Evolutionary conservation across 371 early-diverging fungal species (phyloP).

Genomic region (Lichtheimia hyalospora): DNA sequence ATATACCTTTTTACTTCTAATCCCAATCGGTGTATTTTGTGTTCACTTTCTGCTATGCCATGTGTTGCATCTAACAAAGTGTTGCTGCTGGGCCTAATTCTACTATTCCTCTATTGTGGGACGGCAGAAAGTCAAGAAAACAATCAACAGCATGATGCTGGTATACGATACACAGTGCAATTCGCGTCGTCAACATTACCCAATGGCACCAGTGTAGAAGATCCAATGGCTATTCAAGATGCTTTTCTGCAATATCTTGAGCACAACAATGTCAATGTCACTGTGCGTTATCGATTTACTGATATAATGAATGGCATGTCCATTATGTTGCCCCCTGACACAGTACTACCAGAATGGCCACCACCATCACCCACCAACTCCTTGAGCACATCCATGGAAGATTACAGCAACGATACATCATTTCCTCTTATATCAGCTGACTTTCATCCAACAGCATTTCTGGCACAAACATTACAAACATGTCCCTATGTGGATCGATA

Average conservation of each 20-base stretch:
- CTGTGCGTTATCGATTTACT: constrained; percentile 17
- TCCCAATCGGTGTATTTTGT: background rate
- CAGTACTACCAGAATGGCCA: no score
- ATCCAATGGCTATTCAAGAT: constrained; percentile 13
- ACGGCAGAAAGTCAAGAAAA: background rate
- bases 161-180: constrained; percentile 17
- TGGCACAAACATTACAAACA: constrained; percentile 9
- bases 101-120: background rate
- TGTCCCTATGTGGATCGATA: constrained; percentile 17
- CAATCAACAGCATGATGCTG: background rate
- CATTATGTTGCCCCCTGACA: constrained; percentile 5
- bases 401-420: background rate
- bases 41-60: background rate
- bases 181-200: constrained; percentile 9
- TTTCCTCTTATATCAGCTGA: background rate
- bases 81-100: background rate
- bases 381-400: background rate
- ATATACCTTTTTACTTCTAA: no score
- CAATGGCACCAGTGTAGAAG: constrained; percentile 6
- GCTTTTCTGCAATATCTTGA: constrained; percentile 17
- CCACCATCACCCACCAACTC: background rate
- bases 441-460: constrained; percentile 13
- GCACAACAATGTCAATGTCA: constrained; percentile 10
- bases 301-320: constrained; percentile 24
- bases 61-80: background rate